Percentiles rank a stretch among this genome's conserved stretches.
Evolutionary conservation across 2,329 filamentous ascomycete species (phyloP).

Genomic region (Akanthomyces lecanii): DNA sequence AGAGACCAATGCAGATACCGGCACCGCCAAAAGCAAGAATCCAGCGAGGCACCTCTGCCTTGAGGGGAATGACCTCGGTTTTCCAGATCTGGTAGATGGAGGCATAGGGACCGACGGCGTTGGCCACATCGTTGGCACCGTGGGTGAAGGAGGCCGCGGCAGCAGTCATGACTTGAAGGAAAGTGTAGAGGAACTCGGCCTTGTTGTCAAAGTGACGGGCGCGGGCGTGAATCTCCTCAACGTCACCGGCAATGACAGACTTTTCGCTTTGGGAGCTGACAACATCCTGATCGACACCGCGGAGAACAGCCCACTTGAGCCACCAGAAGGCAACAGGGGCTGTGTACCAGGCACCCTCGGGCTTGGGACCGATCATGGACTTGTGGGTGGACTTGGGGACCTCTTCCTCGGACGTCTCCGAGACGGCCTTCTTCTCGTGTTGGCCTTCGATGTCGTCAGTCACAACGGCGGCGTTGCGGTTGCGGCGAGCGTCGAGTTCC

Average conservation of each 20-base stretch:
- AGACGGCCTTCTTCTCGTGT: slow-evolving; percentile 26
- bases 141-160: slow-evolving; percentile 61
- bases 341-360: slow-evolving; percentile 40
- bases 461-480: slow-evolving; percentile 22
- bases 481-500: slow-evolving; percentile 43
- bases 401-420: slow-evolving; percentile 29
- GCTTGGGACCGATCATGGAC: slow-evolving; percentile 36
- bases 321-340: slow-evolving; percentile 41
- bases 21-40: slow-evolving; percentile 52
- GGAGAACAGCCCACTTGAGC: slow-evolving; percentile 43
- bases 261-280: slow-evolving; percentile 33
- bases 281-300: slow-evolving; percentile 43
- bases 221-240: slow-evolving; percentile 52
- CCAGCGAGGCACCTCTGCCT: slow-evolving; percentile 54
- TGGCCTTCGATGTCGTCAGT: slow-evolving; percentile 25
- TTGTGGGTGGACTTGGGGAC: slow-evolving; percentile 29
- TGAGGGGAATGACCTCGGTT: slow-evolving; percentile 40
- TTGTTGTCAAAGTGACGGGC: slow-evolving; percentile 59
- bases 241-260: slow-evolving; percentile 46
- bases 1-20: slow-evolving; percentile 51
- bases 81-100: slow-evolving; percentile 59
- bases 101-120: slow-evolving; percentile 59
- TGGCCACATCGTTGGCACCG: slow-evolving; percentile 63
- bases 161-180: slow-evolving; percentile 57
- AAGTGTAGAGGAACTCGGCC: slow-evolving; percentile 57